Evolutionary conservation across 176 grass and related monocot genomes (phyloP).

Genomic region (Raddia distichophylla): DNA sequence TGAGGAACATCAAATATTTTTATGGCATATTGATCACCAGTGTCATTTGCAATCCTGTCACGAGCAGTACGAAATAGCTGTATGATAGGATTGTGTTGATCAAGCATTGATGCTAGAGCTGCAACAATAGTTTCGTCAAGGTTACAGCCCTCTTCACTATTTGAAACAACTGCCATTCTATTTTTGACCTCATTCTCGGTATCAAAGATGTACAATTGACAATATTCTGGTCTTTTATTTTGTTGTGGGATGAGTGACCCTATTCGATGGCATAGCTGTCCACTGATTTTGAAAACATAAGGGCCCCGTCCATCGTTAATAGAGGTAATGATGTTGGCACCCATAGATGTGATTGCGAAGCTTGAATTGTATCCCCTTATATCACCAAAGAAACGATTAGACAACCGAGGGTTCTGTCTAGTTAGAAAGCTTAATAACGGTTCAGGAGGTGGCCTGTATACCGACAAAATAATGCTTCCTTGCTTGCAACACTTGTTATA

Average conservation of each 20-base stretch:
- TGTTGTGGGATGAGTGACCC: too few species aligned
- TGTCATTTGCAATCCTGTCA: not conserved
- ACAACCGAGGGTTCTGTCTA: not conserved
- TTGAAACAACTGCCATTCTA: not conserved
- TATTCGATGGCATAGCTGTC: too few species aligned
- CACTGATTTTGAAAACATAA: too few species aligned
- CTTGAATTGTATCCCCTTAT: not conserved
- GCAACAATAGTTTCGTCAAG: not conserved
- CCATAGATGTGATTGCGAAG: too few species aligned
- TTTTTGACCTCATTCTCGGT: not conserved
- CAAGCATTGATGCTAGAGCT: not conserved
- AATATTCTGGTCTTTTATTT: not conserved
- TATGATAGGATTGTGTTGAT: not conserved
- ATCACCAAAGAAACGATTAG: too few species aligned
- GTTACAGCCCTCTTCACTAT: not conserved
- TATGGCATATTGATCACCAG: not conserved
- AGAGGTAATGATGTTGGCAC: too few species aligned
- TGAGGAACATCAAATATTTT: not conserved
- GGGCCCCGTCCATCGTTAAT: too few species aligned
- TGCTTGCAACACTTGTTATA: slow-evolving; percentile 3
- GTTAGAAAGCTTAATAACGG: not conserved
- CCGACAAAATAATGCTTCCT: not conserved
- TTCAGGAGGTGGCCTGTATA: not conserved
- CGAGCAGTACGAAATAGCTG: not conserved
- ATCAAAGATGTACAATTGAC: not conserved